phyloP scores from a whole-genome alignment of 2,329 filamentous ascomycete species.

The Taxawa tesnikishii region DNA sequence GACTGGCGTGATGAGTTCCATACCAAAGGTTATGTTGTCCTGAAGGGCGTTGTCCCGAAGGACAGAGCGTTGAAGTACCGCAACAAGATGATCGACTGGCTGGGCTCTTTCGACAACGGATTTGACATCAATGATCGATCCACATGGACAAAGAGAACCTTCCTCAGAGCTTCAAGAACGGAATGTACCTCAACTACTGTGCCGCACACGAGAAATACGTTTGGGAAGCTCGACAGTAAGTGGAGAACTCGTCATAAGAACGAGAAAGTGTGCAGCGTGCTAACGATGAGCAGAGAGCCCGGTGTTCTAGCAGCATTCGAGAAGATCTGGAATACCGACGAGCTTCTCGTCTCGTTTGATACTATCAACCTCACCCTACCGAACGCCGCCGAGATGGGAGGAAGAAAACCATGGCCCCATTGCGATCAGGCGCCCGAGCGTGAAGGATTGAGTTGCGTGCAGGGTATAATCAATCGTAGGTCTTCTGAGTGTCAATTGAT shows the following conservation, averaged over 20 bases:
- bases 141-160: slow-evolving; percentile 34
- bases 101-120: slow-evolving; percentile 12
- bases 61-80: slow-evolving; percentile 17
- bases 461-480: slow-evolving; percentile 17
- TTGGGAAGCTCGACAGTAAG: slow-evolving; percentile 19
- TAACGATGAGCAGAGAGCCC: slow-evolving; percentile 15
- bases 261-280: too few relatives aligned
- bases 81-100: slow-evolving; percentile 19
- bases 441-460: slow-evolving; percentile 5
- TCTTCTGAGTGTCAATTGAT: too few relatives aligned
- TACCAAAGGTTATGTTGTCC: slow-evolving; percentile 16
- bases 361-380: slow-evolving; percentile 13
- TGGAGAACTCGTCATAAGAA: too few relatives aligned
- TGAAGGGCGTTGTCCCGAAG: slow-evolving; percentile 15
- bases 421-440: slow-evolving; percentile 3
- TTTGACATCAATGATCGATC: slow-evolving; percentile 18
- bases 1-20: too few relatives aligned
- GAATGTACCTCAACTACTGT: slow-evolving; percentile 26
- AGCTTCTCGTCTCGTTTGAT: slow-evolving; percentile 15
- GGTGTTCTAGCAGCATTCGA: slow-evolving; percentile 12
- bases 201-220: slow-evolving; percentile 15
- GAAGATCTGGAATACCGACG: slow-evolving; percentile 13
- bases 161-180: slow-evolving; percentile 30
- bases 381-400: slow-evolving; percentile 24
- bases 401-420: slow-evolving; percentile 11